A percentile compares a stretch with the other conserved stretches of the same genome.
Evolutionary conservation across 2,329 filamentous ascomycete species (phyloP).

Genomic region (Didymellaceae sp.): DNA sequence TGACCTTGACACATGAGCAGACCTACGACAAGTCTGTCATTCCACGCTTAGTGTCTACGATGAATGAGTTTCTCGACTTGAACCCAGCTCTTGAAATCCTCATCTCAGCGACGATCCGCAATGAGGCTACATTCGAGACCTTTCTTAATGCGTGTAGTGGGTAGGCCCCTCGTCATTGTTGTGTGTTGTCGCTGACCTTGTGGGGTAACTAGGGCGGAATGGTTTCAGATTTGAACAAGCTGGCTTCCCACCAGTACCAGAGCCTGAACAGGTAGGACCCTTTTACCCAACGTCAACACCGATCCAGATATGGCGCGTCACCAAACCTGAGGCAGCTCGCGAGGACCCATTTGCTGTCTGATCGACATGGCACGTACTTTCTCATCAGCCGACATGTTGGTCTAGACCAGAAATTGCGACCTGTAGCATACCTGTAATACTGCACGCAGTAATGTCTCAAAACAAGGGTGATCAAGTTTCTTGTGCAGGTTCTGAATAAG

Average conservation of each 20-base stretch:
- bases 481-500: constrained; percentile 21
- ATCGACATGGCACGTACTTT: constrained; percentile 14
- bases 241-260: constrained; percentile 39
- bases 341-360: constrained; percentile 38
- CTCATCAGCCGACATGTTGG: constrained; percentile 25
- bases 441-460: constrained; percentile 28
- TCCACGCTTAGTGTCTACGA: constrained; percentile 68
- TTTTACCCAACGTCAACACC: constrained; percentile 68
- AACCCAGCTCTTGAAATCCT: constrained; percentile 65
- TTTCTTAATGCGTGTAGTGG: constrained; percentile 67
- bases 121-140: constrained; percentile 69
- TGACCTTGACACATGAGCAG: constrained; percentile 43
- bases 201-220: constrained; percentile 48
- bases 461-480: constrained; percentile 18
- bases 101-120: constrained; percentile 74
- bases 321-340: constrained; percentile 25
- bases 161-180: constrained; percentile 43
- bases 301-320: constrained; percentile 63
- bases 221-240: constrained; percentile 43
- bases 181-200: constrained; percentile 44
- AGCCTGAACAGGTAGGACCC: constrained; percentile 62
- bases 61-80: constrained; percentile 66
- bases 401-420: constrained; percentile 24
- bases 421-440: constrained; percentile 23
- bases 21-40: constrained; percentile 74